Evolutionary conservation across 2,329 filamentous ascomycete species (phyloP), one percentile per base, ranked within the genome.

Genomic region (Penicillium sp.): DNA sequence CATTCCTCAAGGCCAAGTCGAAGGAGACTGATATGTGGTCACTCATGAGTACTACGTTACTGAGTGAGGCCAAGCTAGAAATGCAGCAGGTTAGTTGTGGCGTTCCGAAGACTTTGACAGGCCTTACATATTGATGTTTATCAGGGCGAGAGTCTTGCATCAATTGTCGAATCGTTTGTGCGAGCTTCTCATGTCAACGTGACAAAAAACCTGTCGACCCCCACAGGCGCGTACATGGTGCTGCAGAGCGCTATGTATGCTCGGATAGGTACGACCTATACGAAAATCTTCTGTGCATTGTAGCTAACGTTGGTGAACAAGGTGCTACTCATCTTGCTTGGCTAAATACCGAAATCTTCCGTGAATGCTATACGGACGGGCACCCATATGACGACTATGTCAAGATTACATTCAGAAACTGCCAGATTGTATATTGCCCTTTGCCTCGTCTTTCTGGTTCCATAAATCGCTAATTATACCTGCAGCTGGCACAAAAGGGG

Each of bases 1-100:
- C 86, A 0, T 97, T 95, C 67, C 82, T 98, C 39, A 92, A 93
- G 62, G 85, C 88, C 16, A 95, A 95, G 72, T 90, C 93, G 2
- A 92, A 88, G 68, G 93, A 97, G 69, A 85, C 86, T 1, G 90
- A 91, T 54, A 93, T 95, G 85, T 95, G 91, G 85, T 87, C 87
- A 52, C 78, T 97, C 3, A 86, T 93, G 77, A 92, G 90, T 69
- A 92, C 91, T 2, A 90, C 92, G 1, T 78, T 96, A 14, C 80
- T 96, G 53, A 92, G 89, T 65, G 93, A 98, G 74, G 91, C 92
- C 3, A 96, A 93, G 71, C 78, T 96, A 43, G 85, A 85, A 21
- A 81, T 97, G 55, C 83, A 86, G 53, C 88, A 87, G 67, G 92
- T 92, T 76, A 83, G 88, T 68, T 13, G 26, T 31, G 5, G 6